phyloP scores from a whole-genome alignment of 805 yeast species.

The Metschnikowia koreensis region DNA sequence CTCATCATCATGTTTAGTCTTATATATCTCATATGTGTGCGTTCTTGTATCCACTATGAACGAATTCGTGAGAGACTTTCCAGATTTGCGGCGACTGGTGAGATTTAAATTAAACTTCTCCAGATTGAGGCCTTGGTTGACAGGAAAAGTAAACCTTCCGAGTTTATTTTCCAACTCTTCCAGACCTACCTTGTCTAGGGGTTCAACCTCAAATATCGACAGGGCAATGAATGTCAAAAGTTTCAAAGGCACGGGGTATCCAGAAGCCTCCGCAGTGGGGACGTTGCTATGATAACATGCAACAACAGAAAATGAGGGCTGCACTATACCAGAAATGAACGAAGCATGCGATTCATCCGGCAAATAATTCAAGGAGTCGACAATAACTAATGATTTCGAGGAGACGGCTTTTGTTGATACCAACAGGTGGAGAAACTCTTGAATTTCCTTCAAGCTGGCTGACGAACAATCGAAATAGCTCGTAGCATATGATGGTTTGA shows the following conservation, averaged over 20 bases:
- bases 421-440: slow-evolving; percentile 22
- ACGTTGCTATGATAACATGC: slow-evolving; percentile 38
- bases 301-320: slow-evolving; percentile 30
- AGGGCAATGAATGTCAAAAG: slow-evolving; percentile 72
- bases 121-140: slow-evolving; percentile 44
- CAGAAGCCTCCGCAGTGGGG: slow-evolving; percentile 40
- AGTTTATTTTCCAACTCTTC: slow-evolving; percentile 46
- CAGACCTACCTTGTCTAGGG: slow-evolving; percentile 34
- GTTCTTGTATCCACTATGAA: slow-evolving; percentile 50
- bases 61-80: slow-evolving; percentile 62
- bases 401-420: slow-evolving; percentile 11
- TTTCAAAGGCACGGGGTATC: slow-evolving; percentile 54
- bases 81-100: slow-evolving; percentile 78
- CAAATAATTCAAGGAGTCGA: slow-evolving; percentile 70
- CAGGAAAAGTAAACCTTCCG: slow-evolving; percentile 46
- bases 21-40: slow-evolving; percentile 41
- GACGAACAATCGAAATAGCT: slow-evolving; percentile 47
- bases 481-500: slow-evolving; percentile 49
- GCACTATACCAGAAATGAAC: slow-evolving; percentile 48
- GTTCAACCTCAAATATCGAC: slow-evolving; percentile 61
- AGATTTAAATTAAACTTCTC: slow-evolving; percentile 47
- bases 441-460: slow-evolving; percentile 18
- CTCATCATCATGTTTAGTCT: slow-evolving; percentile 21
- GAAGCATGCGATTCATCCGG: slow-evolving; percentile 43
- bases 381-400: slow-evolving; percentile 45